Percentiles rank a stretch among this genome's conserved stretches.
phyloP scores from a whole-genome alignment of 768 basidiomycete species.

The Melanogaster broomeanus region DNA sequence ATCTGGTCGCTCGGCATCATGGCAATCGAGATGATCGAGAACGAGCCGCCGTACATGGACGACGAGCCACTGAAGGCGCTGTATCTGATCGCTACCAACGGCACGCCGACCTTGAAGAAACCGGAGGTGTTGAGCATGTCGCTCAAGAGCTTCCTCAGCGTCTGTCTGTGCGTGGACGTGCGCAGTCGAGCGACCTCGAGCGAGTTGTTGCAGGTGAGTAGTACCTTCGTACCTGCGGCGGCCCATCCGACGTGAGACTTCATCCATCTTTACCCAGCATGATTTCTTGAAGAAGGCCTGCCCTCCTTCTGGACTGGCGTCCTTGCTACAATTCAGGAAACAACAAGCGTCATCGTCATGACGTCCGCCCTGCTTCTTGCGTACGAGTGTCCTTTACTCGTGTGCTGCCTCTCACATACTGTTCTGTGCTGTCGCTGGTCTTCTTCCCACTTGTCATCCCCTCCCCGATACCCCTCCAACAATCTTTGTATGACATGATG shows the following conservation, averaged over 20 bases:
- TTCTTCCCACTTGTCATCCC: no score
- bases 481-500: no score
- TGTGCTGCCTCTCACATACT: no score
- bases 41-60: constrained; percentile 93
- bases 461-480: no score
- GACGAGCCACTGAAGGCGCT: constrained; percentile 94
- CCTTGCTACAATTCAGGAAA: constrained; percentile 81
- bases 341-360: constrained; percentile 44
- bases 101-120: constrained; percentile 96
- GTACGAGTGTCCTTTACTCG: no score
- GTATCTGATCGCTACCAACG: constrained; percentile 96
- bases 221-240: no score
- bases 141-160: constrained; percentile 94
- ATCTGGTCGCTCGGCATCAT: constrained; percentile 98
- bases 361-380: constrained; percentile 11
- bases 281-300: constrained; percentile 94
- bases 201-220: constrained; percentile 78
- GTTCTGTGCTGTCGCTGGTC: not conserved
- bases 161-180: constrained; percentile 98
- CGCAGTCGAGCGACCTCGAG: constrained; percentile 87
- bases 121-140: constrained; percentile 90
- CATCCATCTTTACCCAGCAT: constrained; percentile 58
- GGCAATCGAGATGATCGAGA: constrained; percentile 99
- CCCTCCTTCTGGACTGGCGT: constrained; percentile 77
- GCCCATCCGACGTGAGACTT: constrained; percentile 1